Evolutionary conservation across 2,329 filamentous ascomycete genomes (phyloP).

Genomic region (Colletotrichum acutatum): DNA sequence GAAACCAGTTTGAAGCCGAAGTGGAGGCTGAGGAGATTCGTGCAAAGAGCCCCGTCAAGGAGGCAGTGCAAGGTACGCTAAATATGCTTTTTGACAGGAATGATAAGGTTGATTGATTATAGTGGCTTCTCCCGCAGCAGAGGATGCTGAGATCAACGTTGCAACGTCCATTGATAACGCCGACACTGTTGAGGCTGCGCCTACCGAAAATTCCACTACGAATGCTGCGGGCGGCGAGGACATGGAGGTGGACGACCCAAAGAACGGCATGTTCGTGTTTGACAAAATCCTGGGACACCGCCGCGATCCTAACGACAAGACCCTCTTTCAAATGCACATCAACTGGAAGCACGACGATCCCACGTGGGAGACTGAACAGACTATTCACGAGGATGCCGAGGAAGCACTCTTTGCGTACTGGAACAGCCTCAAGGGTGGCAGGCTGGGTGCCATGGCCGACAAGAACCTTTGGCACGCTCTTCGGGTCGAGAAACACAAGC

Average conservation of each 20-base stretch:
- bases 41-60: slow-evolving; percentile 18
- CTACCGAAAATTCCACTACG: background rate
- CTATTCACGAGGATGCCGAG: slow-evolving; percentile 46
- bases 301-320: slow-evolving; percentile 28
- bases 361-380: slow-evolving; percentile 47
- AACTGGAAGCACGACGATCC: slow-evolving; percentile 43
- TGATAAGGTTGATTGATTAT: background rate
- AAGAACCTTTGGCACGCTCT: slow-evolving; percentile 36
- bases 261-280: slow-evolving; percentile 19
- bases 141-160: slow-evolving; percentile 22
- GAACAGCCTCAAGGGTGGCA: slow-evolving; percentile 35
- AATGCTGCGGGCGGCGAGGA: background rate
- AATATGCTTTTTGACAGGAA: too few species aligned
- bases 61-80: slow-evolving; percentile 7
- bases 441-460: slow-evolving; percentile 29
- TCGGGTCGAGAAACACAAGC: slow-evolving; percentile 30
- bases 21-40: slow-evolving; percentile 4
- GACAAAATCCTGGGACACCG: slow-evolving; percentile 30
- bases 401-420: slow-evolving; percentile 42
- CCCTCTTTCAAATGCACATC: slow-evolving; percentile 44
- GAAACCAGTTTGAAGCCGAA: slow-evolving; percentile 16
- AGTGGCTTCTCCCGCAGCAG: slow-evolving; percentile 2
- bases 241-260: slow-evolving; percentile 10
- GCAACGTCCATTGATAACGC: slow-evolving; percentile 3
- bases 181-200: slow-evolving; percentile 17